Conservation (phyloP, 2,329 filamentous ascomycete genomes). For the Malbranchea cinnamomea region DNA sequence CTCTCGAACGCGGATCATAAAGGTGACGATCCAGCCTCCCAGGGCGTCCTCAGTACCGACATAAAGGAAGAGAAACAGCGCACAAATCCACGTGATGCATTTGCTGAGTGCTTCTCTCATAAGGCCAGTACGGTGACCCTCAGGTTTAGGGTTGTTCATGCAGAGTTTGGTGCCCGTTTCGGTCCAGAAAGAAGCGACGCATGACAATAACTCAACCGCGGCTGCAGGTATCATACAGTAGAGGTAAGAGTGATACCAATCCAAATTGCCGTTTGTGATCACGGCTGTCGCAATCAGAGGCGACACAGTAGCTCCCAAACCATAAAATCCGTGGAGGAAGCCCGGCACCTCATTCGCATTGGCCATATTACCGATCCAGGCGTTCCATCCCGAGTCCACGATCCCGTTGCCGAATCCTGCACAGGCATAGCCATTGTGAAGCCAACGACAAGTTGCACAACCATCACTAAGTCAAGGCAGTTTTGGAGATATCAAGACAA, state of each 20-base stretch:
- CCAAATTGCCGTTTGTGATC: slow-evolving; percentile 45
- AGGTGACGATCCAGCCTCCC: slow-evolving; percentile 61
- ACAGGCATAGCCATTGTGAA: slow-evolving; percentile 47
- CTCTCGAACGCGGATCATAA: slow-evolving; percentile 56
- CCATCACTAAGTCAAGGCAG: slow-evolving; percentile 51
- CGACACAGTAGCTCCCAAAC: slow-evolving; percentile 50
- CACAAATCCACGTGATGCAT: slow-evolving; percentile 49
- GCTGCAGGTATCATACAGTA: slow-evolving; percentile 53
- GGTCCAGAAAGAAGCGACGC: slow-evolving; percentile 44
- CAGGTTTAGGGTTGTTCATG: slow-evolving; percentile 11
- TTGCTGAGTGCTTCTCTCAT: slow-evolving; percentile 14
- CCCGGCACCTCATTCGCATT: slow-evolving; percentile 59
- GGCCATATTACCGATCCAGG: slow-evolving; percentile 55
- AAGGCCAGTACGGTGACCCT: slow-evolving; percentile 27
- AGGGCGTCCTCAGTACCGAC: slow-evolving; percentile 53
- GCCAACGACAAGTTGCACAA: too few relatives aligned
- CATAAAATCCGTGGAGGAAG: slow-evolving; percentile 55
- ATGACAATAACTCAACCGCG: slow-evolving; percentile 38
- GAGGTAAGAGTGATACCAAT: slow-evolving; percentile 57
- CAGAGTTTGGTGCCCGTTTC: slow-evolving; percentile 45
- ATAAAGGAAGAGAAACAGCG: slow-evolving; percentile 56
- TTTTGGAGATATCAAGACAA: too few relatives aligned
- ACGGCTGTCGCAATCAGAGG: slow-evolving; percentile 59
- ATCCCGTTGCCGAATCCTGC: slow-evolving; percentile 59
- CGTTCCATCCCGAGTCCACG: slow-evolving; percentile 39